Base-by-base conservation (phyloP, 2,329 filamentous ascomycete genomes). In the Zasmidium cellare region DNA sequence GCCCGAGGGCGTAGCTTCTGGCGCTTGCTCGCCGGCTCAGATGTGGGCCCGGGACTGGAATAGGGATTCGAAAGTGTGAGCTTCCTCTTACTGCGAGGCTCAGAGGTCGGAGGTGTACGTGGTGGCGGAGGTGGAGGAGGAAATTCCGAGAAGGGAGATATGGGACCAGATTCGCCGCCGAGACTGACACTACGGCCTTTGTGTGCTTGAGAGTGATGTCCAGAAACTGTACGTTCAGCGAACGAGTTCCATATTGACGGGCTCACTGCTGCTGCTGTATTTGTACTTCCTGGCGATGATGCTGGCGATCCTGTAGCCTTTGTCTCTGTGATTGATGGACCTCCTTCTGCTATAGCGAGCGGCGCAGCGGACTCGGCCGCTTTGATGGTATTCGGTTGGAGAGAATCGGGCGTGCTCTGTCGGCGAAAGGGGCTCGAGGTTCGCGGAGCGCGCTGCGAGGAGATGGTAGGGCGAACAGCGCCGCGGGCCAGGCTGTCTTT, bases 191-290 rank as follows among this genome's bases (percentile, higher is more conserved):
- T 51, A 51, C 49, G 53, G 49, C 35, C 31, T 25, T 46, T 46
- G 16, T 12, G 35, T 19, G 20, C 35, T 7, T 24, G 23, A 16
- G 54, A 16, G 11, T 52, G 38, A 31, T 31, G 59, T 38, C 49
- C 46, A 24, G 20, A 24, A 24, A 49, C 16, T 25, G 22, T 41
- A 19, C 45, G 60, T 24, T 62, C 61, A 58, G 51, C 53, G 49
- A 59, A 62, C n/a, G 55, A 59, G 45, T 46, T 62, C 63, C 63
- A 64, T 65, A 61, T 65, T 51, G 62, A 65, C 18, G 58, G 51
- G 31, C 60, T 47, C 3, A 45, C 24, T 20, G 31, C 18, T 53
- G 51, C 23, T 46, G 35, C 51, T 20, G 52, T 48, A 48, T 54
- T 11, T 9, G 44, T 22, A 35, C 25, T 28, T 28, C 25, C 25